These are phyloP conservation scores for Magnusiomyces tetraspermus DNA, from an alignment of 1,139 yeast species.

Conservation along the genomic window DNA sequence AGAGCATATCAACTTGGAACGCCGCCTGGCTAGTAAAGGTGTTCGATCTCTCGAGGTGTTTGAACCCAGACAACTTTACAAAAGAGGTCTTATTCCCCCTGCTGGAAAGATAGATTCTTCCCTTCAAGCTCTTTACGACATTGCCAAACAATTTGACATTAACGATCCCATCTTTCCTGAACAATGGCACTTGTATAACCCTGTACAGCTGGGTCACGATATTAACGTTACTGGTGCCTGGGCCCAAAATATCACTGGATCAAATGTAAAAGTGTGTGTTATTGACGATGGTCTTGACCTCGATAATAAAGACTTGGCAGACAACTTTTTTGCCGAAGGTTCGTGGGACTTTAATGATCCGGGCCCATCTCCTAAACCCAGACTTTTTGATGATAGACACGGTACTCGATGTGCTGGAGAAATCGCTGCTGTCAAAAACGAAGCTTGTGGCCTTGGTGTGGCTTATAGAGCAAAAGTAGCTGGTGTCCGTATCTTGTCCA, in stretches of 20 bases:
- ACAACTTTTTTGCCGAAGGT: slow-evolving; percentile 63
- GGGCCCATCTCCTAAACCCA: slow-evolving; percentile 66
- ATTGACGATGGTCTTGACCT: slow-evolving; percentile 93
- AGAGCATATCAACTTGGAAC: not conserved
- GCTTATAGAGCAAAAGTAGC: slow-evolving; percentile 81
- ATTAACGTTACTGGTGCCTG: slow-evolving; percentile 82
- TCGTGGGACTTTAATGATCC: slow-evolving; percentile 88
- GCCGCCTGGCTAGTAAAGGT: not conserved
- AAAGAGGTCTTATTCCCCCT: slow-evolving; percentile 2
- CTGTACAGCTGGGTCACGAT: slow-evolving; percentile 66
- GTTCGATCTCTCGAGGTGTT: slow-evolving; percentile 4
- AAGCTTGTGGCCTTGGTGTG: slow-evolving; percentile 88
- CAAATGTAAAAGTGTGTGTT: slow-evolving; percentile 68
- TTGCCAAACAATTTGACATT: slow-evolving; percentile 42
- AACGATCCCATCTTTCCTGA: slow-evolving; percentile 67
- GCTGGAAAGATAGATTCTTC: slow-evolving; percentile 19
- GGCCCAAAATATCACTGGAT: slow-evolving; percentile 74
- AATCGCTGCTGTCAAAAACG: slow-evolving; percentile 76
- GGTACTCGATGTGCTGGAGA: slow-evolving; percentile 99
- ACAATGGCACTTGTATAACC: slow-evolving; percentile 89
- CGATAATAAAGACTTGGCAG: slow-evolving; percentile 60
- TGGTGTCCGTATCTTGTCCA: slow-evolving; percentile 84
- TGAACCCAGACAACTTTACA: slow-evolving; percentile 3
- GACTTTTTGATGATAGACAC: slow-evolving; percentile 76
- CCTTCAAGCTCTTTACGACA: slow-evolving; percentile 17